Evolutionary conservation across 1,284 basidiomycete genomes (phyloP), one percentile per base, ranked within the genome.

Genomic region (Fistulina hepatica): DNA sequence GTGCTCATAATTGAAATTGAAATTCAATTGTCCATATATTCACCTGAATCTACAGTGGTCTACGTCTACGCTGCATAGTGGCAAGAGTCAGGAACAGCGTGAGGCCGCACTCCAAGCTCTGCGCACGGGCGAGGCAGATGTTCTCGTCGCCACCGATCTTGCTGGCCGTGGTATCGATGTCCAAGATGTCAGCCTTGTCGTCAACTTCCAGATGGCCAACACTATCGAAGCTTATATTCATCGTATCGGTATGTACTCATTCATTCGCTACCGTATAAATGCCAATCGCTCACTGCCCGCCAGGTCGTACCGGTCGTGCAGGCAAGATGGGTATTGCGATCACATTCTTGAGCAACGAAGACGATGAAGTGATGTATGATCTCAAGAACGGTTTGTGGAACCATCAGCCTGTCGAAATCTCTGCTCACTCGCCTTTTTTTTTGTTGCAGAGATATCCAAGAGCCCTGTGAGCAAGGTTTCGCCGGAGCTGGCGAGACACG

Each of bases 91-190:
- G 60, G 88, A 93, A 51, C 89, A 97, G 58, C 81, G 94, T 58
- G 94, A 99, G 59, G 89, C 85, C 2, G 79, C 93, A 1, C 64
- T 99, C 43, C 81, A 89, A 47, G 66, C 85, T 0, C 64, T 99
- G 41, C 81, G 95, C 6, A 78, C 73, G 23, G 94, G 93, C 36
- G 77, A 85, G 40, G 69, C 81, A 21, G 79, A 83, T 55, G 74
- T 91, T 24, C 71, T 99, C 4, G 94, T 98, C 21, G 95, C 95
- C 1, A 99, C 94, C 12, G 95, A 98, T 61, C 70, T 99, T 38
- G 94, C 95, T 16, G 94, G 95, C 36, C 83, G 94, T 55, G 94
- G 94, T 74, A 97, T 98, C 57, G 95, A 99, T 62, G 90, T 98
- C 4, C 86, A 91, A 45, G 89, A 98, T 58, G 93, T 97, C 43